Base-by-base conservation (phyloP, 441 rosid species). In the Pelargonium citronellum region DNA sequence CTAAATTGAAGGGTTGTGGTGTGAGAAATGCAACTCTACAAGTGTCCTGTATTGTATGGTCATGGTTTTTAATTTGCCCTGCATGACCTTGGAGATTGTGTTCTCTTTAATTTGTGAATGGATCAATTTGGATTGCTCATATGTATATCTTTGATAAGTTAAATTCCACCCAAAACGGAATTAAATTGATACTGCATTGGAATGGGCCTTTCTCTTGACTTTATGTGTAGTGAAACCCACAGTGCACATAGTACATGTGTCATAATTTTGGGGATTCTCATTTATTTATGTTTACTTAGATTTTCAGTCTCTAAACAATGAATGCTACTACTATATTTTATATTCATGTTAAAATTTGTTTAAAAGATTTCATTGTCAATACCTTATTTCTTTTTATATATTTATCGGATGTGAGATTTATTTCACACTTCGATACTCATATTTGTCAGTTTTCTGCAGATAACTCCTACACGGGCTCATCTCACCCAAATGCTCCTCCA, bases 401-500 rank as follows among this genome's bases (percentile, higher is more conserved):
- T 24, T 24, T 24, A 24, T 24, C 8, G 9, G n/a, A 17, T 24
- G 49, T 24, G 27, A 0, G 27, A 24, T 2, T 24, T 27, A 27
- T 27, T 27, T 27, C 30, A 27, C 65, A 41, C 1, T 49, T 15
- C 3, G 20, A 64, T 24, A 7, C 24, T 11, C 12, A 0, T 7
- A n/a, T 11, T 20, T 63, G 47, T 24, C 17, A 2, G 15, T 37
- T 12, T 55, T 79, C 69, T 20, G 16, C 82, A 88, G 98, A 75
- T 76, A 91, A 82, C 53, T 84, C 80, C 68, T 84, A 90, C 63
- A 88, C 85, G 47, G 86, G 84, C 39, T 80, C 16, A 4, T 93
- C 82, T 20, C 92, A 86, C 20, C 96, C 86, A 60, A 84, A 84
- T 79, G 39, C 49, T 47, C 62, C 70, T 0, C 89, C 77, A 6